Evolutionary conservation across 306 rosid genomes (phyloP), one percentile per base, ranked within the genome.

Genomic region (Sphenostylis stenocarpa): DNA sequence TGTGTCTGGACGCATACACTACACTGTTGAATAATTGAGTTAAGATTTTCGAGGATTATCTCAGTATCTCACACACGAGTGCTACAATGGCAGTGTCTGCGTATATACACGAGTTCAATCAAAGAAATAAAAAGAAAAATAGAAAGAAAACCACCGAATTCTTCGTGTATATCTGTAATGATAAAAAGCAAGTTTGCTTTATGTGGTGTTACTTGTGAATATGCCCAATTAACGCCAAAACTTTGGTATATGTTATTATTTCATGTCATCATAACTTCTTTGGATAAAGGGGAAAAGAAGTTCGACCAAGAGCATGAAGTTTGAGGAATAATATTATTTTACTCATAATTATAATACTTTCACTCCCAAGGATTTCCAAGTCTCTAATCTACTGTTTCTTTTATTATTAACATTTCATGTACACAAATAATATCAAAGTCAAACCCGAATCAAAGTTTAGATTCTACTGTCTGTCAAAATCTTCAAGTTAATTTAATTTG

Each of bases 151-250:
- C 74, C 83, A 67, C 82, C 72, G 80, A 80, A 81, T 16, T 65
- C 64, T 80, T 14, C 29, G 73, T 23, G 75, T 67, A 48, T 43
- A 24, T 24, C 51, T 67, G 77, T 68, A 41, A 83, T 77, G 68
- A 83, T 82, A 34, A 77, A 71, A 64, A 64, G 75, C 14, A 39
- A 23, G 3, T 71, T 67, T 78, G 60, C 83, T 78, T 78, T 78
- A 64, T 24, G 48, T 4, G 39, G 67, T 51, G 73, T 75, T 67
- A 43, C 77, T 68, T 72, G 75, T 53, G 64, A 71, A 63, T 36
- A 56, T 82, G 56, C 85, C 78, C 67, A 67, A 81, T 81, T 77
- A 81, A 69, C 83, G 85, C 77, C 75, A 79, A 57, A 72, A 44
- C 68, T 67, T 80, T 80, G 76, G 69, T 60, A 69, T 55, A 57